phyloP scores from a whole-genome alignment of 768 basidiomycete genomes.

The Clavaria fumosa region DNA sequence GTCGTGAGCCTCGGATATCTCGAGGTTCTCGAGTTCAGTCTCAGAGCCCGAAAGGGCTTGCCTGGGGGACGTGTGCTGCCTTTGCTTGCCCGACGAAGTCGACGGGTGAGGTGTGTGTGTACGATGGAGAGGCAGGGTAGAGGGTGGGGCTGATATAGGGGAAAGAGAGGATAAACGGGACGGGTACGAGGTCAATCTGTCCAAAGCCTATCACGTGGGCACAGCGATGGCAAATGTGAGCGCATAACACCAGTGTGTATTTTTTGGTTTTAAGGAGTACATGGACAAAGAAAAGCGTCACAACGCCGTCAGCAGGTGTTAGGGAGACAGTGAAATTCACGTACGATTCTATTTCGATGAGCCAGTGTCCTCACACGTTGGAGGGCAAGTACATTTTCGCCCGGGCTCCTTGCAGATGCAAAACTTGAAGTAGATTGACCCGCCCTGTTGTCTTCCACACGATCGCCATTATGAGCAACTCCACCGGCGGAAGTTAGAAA shows the following conservation, averaged over 20 bases:
- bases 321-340: constrained; percentile 15
- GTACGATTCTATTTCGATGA: constrained; percentile 58
- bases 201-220: constrained; percentile 32
- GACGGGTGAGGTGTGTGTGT: constrained; percentile 19
- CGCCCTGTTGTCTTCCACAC: too few species aligned
- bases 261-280: not conserved
- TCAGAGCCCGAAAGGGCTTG: constrained; percentile 55
- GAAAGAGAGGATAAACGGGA: constrained; percentile 19
- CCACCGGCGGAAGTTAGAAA: too few species aligned
- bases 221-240: too few species aligned
- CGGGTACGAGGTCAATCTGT: constrained; percentile 47
- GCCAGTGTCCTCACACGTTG: constrained; percentile 57
- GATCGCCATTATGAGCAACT: too few species aligned
- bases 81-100: constrained; percentile 19
- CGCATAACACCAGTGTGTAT: too few species aligned
- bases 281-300: not conserved
- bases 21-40: constrained; percentile 54
- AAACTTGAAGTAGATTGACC: too few species aligned
- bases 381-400: constrained; percentile 42
- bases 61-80: constrained; percentile 19
- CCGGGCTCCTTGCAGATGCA: constrained; percentile 20
- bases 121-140: constrained; percentile 20
- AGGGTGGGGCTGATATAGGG: constrained; percentile 21
- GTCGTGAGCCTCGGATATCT: constrained; percentile 7
- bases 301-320: not conserved